Conservation (phyloP, 139 green algal species). For the Ettlia oleoabundans region DNA sequence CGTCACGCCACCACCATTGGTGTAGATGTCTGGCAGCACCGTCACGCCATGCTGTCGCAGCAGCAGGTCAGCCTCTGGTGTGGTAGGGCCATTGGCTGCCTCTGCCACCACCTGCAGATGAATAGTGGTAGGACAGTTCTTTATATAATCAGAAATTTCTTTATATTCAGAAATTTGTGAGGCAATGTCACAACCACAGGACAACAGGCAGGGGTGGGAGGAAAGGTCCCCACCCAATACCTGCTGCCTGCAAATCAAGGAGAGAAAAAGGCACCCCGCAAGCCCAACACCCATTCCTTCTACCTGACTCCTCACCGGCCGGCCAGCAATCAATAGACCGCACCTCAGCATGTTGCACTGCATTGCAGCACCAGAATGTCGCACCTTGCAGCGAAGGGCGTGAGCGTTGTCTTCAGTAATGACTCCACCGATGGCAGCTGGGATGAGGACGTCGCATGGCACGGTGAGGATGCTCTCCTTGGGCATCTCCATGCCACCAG, state of each 20-base stretch:
- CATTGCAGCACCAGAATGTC: background rate
- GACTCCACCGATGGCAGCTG: conserved; percentile 85
- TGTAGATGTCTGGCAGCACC: conserved; percentile 67
- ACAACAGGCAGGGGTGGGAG: too few relatives aligned
- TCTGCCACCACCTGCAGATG: conserved; percentile 72
- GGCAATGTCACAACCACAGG: background rate
- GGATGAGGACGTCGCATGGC: conserved; percentile 90
- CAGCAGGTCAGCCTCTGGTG: conserved; percentile 61
- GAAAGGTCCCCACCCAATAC: too few relatives aligned
- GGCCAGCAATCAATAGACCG: background rate
- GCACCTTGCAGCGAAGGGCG: conserved; percentile 28
- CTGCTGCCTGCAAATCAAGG: too few relatives aligned
- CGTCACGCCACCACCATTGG: conserved; percentile 66
- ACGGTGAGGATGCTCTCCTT: conserved; percentile 69
- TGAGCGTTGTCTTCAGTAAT: conserved; percentile 44
- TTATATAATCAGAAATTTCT: conserved; percentile 65
- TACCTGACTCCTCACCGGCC: too few relatives aligned
- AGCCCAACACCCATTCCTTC: too few relatives aligned
- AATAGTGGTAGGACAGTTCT: background rate
- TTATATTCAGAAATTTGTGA: conserved; percentile 72
- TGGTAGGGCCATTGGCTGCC: conserved; percentile 89
- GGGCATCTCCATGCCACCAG: conserved; percentile 43
- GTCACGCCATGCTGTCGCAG: conserved; percentile 56
- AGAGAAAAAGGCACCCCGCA: too few relatives aligned
- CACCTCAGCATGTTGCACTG: background rate